These are phyloP conservation scores for Obelidium mucronatum DNA, from an alignment of 192 early-diverging fungal species.

Conservation along the genomic window DNA sequence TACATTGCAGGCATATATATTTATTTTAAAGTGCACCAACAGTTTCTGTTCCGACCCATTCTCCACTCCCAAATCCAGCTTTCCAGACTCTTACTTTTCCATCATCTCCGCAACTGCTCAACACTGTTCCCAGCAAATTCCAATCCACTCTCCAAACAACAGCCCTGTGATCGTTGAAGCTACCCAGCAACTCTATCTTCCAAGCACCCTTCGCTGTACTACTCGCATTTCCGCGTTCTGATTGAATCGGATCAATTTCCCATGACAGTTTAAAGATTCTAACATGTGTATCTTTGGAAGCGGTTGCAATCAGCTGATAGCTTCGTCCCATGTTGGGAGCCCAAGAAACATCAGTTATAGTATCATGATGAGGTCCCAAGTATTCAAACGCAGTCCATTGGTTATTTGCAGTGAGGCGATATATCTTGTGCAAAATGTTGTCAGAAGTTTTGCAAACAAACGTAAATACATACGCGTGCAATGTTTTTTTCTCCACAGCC, in stretches of 20 bases:
- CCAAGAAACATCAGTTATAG: slow-evolving; percentile 73
- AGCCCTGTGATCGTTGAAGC: slow-evolving; percentile 69
- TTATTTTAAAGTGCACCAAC: neutral
- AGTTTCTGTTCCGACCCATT: neutral
- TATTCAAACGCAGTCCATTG: slow-evolving; percentile 70
- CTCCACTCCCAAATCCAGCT: neutral
- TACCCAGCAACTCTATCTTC: slow-evolving; percentile 61
- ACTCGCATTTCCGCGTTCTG: neutral
- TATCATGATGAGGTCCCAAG: slow-evolving; percentile 66
- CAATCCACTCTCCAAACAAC: slow-evolving; percentile 85
- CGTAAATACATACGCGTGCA: slow-evolving; percentile 42
- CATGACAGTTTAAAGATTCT: slow-evolving; percentile 78
- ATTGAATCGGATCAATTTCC: slow-evolving; percentile 36
- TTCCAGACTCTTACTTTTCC: slow-evolving; percentile 86
- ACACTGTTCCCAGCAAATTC: slow-evolving; percentile 85
- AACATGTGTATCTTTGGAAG: slow-evolving; percentile 76
- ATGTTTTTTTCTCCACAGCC: slow-evolving; percentile 76
- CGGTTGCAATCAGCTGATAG: slow-evolving; percentile 87
- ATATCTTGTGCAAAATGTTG: too few relatives aligned
- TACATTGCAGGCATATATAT: neutral
- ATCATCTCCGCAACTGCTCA: slow-evolving; percentile 83
- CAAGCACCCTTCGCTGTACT: slow-evolving; percentile 44
- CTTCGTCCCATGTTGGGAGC: slow-evolving; percentile 62
- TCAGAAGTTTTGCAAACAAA: too few relatives aligned
- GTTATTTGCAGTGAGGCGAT: slow-evolving; percentile 40